A percentile compares a stretch with the other conserved stretches of the same genome.
phyloP scores from a whole-genome alignment of 306 rosid genomes.

The Cucumis sativus region DNA sequence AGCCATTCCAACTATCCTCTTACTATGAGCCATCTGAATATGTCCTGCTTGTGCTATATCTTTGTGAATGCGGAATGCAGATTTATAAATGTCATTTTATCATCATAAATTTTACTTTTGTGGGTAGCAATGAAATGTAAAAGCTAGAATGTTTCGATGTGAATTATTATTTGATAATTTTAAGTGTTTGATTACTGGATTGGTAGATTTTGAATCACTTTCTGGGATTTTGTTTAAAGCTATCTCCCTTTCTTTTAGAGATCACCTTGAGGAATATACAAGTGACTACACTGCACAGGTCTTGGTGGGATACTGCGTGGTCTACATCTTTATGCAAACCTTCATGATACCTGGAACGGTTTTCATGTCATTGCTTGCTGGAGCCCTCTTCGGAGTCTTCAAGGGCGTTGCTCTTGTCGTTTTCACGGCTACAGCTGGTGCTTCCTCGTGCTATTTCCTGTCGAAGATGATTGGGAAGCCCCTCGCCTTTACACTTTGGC shows the following conservation, averaged over 20 bases:
- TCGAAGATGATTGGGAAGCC: constrained; percentile 89
- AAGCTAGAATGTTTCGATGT: not conserved
- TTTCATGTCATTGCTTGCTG: constrained; percentile 96
- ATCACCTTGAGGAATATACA: constrained; percentile 90
- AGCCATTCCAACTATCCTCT: not conserved
- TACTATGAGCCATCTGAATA: not conserved
- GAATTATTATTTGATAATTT: not conserved
- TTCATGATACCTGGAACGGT: constrained; percentile 99
- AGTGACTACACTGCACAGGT: constrained; percentile 99
- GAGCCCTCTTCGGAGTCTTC: constrained; percentile 85
- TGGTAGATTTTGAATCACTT: not conserved
- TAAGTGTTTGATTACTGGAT: not conserved
- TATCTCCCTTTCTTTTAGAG: constrained; percentile 26
- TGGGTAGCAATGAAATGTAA: not conserved
- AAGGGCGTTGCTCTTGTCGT: constrained; percentile 87
- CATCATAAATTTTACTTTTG: not conserved
- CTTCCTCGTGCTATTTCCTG: constrained; percentile 87
- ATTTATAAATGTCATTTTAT: not conserved
- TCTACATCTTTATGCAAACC: constrained; percentile 96
- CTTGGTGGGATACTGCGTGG: constrained; percentile 85
- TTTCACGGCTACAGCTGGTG: constrained; percentile 87
- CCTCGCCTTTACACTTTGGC: constrained; percentile 65
- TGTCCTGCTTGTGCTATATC: no score
- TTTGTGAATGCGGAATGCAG: not conserved
- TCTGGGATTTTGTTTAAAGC: not conserved